These are phyloP conservation scores for Anethum foeniculum DNA, from an alignment of 140 eudicot species.

Conservation along the genomic window DNA sequence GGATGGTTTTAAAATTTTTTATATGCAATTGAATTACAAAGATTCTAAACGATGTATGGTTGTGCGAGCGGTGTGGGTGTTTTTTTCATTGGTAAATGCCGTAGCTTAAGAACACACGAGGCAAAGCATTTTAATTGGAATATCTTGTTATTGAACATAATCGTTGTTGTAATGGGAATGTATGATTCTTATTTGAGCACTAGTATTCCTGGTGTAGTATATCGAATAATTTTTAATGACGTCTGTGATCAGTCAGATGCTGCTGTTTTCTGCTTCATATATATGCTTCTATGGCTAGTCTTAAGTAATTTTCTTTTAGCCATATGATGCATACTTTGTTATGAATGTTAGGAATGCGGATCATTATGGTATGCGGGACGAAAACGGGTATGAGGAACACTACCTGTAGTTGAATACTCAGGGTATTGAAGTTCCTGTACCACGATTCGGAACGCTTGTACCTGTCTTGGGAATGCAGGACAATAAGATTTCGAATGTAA, in stretches of 20 bases:
- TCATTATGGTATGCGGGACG: neutral
- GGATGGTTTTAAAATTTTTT: neutral
- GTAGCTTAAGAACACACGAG: too few relatives aligned
- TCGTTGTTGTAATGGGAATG: neutral
- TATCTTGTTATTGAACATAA: neutral
- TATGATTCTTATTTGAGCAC: neutral
- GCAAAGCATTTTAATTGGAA: neutral
- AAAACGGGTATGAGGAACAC: neutral
- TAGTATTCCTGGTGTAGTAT: neutral
- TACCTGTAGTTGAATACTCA: constrained; percentile 1
- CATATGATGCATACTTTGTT: neutral
- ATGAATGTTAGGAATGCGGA: constrained; percentile 1
- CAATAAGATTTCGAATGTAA: neutral
- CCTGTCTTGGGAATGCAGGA: neutral
- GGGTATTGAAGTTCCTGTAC: constrained; percentile 3
- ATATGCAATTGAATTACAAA: neutral
- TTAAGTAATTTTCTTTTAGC: neutral
- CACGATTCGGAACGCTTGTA: neutral
- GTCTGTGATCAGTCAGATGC: neutral
- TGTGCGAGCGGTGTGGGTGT: neutral
- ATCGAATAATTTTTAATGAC: neutral
- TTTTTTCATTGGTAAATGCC: neutral
- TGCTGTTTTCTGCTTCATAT: neutral
- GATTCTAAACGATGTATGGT: neutral
- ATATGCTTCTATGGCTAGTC: neutral